Base-by-base conservation (phyloP, 1,139 yeast species). In the Candida tunisiensis region DNA sequence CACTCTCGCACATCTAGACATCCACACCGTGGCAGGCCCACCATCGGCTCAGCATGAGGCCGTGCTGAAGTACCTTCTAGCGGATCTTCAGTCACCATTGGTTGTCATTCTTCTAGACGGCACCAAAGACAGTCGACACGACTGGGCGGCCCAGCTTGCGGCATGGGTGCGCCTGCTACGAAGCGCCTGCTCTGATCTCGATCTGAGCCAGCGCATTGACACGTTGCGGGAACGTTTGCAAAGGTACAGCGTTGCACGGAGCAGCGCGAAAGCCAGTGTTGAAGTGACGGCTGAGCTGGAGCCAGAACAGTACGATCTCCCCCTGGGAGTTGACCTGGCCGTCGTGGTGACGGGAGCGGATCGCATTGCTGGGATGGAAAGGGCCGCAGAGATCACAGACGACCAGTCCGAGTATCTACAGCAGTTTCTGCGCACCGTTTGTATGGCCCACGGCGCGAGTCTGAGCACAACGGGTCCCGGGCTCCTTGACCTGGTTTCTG, bases 371-470 rank as follows among this genome's bases (percentile, higher is more conserved):
- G 26, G 17, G 22, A 11, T 22, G 3, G 32, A 30, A 9, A 26
- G 28, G 19, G 30, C 29, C 8, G 28, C 29, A 5, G 18, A 25
- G 14, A 24, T 33, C 16, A 31, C 40, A 3, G 51, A 49, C 24
- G 48, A 45, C 11, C 31, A 35, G 1, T 28, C 61, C 17, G 72
- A 65, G 31, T 55, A 42, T 29, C 40, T 60, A 3, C 82, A 75
- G 40, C 78, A 74, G 38, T 40, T 57, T 24, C 36, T 72, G 17
- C 55, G 92, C 21, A 47, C 61, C 7, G 34, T 70, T 1, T 55
- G 68, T 8, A 41, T 69, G 27, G 51, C 57, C 20, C 65, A 64
- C 38, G 64, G 52, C 4, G 52, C 47, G 2, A 19, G 12, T 3
- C 37, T 44, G 9, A 31, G 31, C 15, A 25, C 38, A 9, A 10